A percentile compares a stretch with the other conserved stretches of the same genome.
phyloP scores from a whole-genome alignment of 495 filamentous ascomycete species.

The Schizothecium vesticola region DNA sequence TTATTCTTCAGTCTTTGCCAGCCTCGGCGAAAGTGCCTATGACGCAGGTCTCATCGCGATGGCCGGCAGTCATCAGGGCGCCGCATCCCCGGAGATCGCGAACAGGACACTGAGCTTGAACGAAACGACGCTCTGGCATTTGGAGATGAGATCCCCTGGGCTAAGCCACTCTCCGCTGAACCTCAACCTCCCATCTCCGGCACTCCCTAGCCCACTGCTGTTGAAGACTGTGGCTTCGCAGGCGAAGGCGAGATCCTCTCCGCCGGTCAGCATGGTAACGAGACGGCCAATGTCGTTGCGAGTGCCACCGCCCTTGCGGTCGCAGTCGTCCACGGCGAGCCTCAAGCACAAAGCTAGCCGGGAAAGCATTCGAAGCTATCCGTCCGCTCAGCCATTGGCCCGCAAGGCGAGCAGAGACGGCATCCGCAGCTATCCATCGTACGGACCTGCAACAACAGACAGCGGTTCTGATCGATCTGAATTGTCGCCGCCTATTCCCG shows the following conservation, averaged over 20 bases:
- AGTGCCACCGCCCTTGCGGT: constrained; percentile 35
- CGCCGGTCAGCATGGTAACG: constrained; percentile 33
- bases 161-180: constrained; percentile 14
- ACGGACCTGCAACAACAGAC: constrained; percentile 11
- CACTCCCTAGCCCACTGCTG: constrained; percentile 22
- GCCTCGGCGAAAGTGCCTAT: constrained; percentile 17
- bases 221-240: constrained; percentile 19
- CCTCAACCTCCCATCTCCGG: constrained; percentile 23
- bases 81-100: constrained; percentile 7
- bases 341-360: constrained; percentile 28
- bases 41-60: constrained; percentile 16
- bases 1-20: constrained; percentile 10
- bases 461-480: constrained; percentile 4
- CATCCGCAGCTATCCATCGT: constrained; percentile 24
- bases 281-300: constrained; percentile 32
- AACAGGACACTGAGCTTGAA: constrained; percentile 23
- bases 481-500: constrained; percentile 13
- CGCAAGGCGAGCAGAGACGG: constrained; percentile 32
- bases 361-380: constrained; percentile 30
- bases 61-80: constrained; percentile 4
- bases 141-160: constrained; percentile 12
- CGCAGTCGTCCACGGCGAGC: constrained; percentile 33
- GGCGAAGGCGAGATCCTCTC: constrained; percentile 19
- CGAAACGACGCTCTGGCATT: constrained; percentile 9
- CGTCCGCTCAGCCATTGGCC: constrained; percentile 17